Conservation (phyloP, 257 asterid genomes). For the Solanum pennellii region DNA sequence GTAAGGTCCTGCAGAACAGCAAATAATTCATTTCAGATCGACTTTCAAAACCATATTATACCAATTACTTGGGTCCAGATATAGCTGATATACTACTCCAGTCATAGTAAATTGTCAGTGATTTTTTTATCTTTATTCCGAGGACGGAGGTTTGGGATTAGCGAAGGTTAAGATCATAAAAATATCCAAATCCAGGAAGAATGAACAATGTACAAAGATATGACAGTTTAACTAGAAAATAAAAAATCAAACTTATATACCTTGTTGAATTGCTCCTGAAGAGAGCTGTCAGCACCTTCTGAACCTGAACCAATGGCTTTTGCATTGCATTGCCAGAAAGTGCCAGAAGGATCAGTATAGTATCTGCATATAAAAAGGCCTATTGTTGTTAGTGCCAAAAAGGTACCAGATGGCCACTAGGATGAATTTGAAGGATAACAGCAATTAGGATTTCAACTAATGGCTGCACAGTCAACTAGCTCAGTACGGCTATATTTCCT, state of each 20-base stretch:
- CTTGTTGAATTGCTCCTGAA: slow-evolving; percentile 92
- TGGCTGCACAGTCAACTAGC: neutral
- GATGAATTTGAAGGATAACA: neutral
- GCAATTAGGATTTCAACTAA: neutral
- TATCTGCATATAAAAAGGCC: slow-evolving; percentile 31
- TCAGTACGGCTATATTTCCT: neutral
- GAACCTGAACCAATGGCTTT: slow-evolving; percentile 98
- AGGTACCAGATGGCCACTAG: neutral
- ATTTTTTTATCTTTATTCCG: neutral
- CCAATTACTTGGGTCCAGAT: neutral
- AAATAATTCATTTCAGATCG: neutral
- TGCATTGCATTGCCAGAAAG: slow-evolving; percentile 96
- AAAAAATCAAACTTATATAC: slow-evolving; percentile 11
- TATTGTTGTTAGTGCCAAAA: neutral
- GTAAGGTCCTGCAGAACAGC: slow-evolving; percentile 46
- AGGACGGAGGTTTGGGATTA: neutral
- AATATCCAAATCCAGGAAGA: neutral
- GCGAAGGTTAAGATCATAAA: neutral
- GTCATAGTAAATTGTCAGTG: neutral
- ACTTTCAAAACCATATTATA: neutral
- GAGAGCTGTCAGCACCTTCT: slow-evolving; percentile 97
- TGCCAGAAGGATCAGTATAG: slow-evolving; percentile 86
- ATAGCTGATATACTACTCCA: neutral
- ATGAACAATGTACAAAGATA: neutral
- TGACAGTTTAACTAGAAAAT: neutral